Percentiles rank a stretch among this genome's conserved stretches.
phyloP scores from a whole-genome alignment of 805 yeast species.

The Nakazawaea molendinolei region DNA sequence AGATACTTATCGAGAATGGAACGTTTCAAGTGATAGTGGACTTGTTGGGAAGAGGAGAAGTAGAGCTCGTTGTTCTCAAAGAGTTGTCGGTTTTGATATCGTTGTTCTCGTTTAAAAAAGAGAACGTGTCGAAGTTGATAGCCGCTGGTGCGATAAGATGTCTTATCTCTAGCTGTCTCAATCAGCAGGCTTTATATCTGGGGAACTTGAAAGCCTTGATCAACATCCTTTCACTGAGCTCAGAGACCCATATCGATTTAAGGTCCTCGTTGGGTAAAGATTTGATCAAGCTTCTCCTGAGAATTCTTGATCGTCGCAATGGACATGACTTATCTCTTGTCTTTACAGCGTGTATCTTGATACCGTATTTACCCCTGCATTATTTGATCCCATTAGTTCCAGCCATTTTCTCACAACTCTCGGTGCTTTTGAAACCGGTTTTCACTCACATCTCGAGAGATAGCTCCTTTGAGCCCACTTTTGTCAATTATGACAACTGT shows the following conservation, averaged over 20 bases:
- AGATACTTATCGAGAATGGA: slow-evolving; percentile 11
- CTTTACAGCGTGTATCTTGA: slow-evolving; percentile 18
- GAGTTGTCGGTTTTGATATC: slow-evolving; percentile 21
- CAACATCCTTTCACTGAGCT: slow-evolving; percentile 18
- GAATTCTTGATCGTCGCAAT: slow-evolving; percentile 12
- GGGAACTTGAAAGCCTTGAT: slow-evolving; percentile 21
- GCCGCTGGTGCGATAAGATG: slow-evolving; percentile 12
- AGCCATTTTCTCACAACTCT: slow-evolving; percentile 19
- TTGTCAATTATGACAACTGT: slow-evolving; percentile 16
- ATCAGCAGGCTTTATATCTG: slow-evolving; percentile 18
- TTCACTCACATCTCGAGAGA: slow-evolving; percentile 15
- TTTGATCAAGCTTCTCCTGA: slow-evolving; percentile 14
- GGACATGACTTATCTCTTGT: slow-evolving; percentile 13
- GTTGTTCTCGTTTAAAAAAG: slow-evolving; percentile 21
- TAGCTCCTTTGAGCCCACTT: slow-evolving; percentile 15
- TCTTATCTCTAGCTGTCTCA: slow-evolving; percentile 17
- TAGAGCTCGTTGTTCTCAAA: slow-evolving; percentile 9
- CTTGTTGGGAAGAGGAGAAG: slow-evolving; percentile 15
- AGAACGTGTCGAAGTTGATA: slow-evolving; percentile 17
- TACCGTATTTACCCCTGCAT: slow-evolving; percentile 19
- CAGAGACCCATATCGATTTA: slow-evolving; percentile 14
- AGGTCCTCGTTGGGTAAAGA: slow-evolving; percentile 11
- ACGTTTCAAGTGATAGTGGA: slow-evolving; percentile 13
- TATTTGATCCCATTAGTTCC: slow-evolving; percentile 14
- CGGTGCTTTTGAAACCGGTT: slow-evolving; percentile 17